Evolutionary conservation across 176 grass and related monocot genomes (phyloP).

Genomic region (Tillandsia leiboldiana): DNA sequence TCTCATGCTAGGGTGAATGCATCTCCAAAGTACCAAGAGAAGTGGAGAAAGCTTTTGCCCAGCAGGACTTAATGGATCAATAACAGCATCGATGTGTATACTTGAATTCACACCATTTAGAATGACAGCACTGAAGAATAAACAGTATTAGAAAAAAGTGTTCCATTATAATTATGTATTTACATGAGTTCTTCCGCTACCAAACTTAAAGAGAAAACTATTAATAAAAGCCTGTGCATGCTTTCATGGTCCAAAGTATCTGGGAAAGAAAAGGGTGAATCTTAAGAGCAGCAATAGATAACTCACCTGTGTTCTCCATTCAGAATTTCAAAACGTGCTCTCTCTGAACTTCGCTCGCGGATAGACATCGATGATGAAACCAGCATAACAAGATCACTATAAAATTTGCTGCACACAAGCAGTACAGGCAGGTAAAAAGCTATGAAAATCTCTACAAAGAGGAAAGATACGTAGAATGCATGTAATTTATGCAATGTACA

Average conservation of each 20-base stretch:
- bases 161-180: background rate
- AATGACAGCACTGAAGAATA: slow-evolving; percentile 65
- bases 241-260: too few relatives aligned
- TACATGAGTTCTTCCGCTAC: too few relatives aligned
- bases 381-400: slow-evolving; percentile 72
- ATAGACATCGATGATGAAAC: slow-evolving; percentile 76
- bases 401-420: slow-evolving; percentile 62
- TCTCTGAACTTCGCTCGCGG: slow-evolving; percentile 70
- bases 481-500: too few relatives aligned
- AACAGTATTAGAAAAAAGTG: slow-evolving; percentile 11
- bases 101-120: slow-evolving; percentile 62
- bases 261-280: background rate
- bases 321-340: slow-evolving; percentile 91
- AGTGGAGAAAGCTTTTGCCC: slow-evolving; percentile 91
- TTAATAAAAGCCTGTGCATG: too few relatives aligned
- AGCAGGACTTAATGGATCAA: slow-evolving; percentile 81
- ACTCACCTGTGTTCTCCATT: slow-evolving; percentile 73
- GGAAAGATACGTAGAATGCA: too few relatives aligned
- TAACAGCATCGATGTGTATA: slow-evolving; percentile 95
- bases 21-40: slow-evolving; percentile 60
- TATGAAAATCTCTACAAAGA: background rate
- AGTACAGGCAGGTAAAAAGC: background rate
- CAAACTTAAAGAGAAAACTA: too few relatives aligned
- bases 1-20: slow-evolving; percentile 92
- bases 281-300: background rate